Conservation (phyloP, 2,329 filamentous ascomycete species). For the Samsoniella hepiali region DNA sequence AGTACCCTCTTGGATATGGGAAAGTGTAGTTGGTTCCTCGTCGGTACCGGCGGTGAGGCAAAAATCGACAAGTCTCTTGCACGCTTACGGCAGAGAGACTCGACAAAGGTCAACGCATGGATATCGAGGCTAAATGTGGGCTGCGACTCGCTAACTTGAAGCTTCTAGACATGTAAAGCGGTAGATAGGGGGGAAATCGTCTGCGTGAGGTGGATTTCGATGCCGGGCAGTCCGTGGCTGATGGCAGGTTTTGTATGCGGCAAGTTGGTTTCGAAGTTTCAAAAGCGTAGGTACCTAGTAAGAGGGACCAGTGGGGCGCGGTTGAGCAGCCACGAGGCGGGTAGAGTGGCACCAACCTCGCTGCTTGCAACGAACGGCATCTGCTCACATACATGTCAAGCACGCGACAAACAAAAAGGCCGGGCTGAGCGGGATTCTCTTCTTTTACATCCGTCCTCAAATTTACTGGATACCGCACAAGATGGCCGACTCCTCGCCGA, state of each 20-base stretch:
- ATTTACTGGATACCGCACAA: background rate
- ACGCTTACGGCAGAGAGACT: conserved; percentile 16
- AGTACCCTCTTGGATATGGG: background rate
- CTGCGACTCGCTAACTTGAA: background rate
- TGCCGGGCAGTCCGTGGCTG: background rate
- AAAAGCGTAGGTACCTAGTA: background rate
- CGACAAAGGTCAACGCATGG: conserved; percentile 16
- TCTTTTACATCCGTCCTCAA: background rate
- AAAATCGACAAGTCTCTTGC: conserved; percentile 14
- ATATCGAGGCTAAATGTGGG: background rate
- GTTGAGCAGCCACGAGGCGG: background rate
- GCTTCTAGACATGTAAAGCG: background rate
- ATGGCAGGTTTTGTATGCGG: conserved; percentile 5
- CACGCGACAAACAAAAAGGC: background rate
- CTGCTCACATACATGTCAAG: background rate
- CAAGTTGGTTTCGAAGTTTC: background rate
- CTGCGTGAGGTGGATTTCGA: background rate
- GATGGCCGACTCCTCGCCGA: conserved; percentile 20
- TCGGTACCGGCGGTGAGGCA: background rate
- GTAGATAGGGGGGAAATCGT: background rate
- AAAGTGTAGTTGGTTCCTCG: background rate
- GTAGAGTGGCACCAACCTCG: background rate
- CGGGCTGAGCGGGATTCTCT: background rate
- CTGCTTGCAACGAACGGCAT: background rate
- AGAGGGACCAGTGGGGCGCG: conserved; percentile 3